Base-by-base conservation (phyloP, 2,329 filamentous ascomycete species). In the Epichloe sp. region DNA sequence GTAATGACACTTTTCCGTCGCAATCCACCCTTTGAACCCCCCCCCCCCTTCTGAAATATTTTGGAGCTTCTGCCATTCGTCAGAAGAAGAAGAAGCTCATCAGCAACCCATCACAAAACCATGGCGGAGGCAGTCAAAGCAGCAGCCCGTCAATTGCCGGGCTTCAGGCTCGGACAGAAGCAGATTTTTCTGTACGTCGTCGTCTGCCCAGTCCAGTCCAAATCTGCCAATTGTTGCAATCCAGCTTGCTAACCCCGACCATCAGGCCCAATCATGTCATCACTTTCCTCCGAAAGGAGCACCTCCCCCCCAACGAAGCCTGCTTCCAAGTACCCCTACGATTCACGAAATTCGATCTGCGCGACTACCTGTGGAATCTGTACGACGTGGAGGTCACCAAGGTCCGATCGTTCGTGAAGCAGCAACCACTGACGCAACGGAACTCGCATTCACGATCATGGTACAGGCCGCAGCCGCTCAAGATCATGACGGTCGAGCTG, bases 401-500 rank as follows among this genome's bases (percentile, higher is more conserved):
- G 57, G 82, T 97, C 55, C 86, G 91, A 55, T 89, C 86, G 49
- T 91, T 63, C 53, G 79, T 97, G 63, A 82, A 86, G 68, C 76
- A 81, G 65, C 79, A 65, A 54, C 68, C 70, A 15, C 76, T 77
- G 52, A 78, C 79, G 37, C 77, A 77, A 52, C 78, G 68, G 59
- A 65, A 65, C 63, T 63, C 63, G 66, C 53, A 56, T 61, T 73
- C 68, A 61, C 75, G 77, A 54, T 75, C 76, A 55, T 82, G 80
- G 74, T 83, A 81, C 67, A 80, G 91, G 23, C 85, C 86, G 26
- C 75, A 78, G 56, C 73, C 82, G 47, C 77, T 83, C 62, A 98
- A 98, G 78, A 86, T 83, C 68, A 98, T 98, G 93, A 95, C 86
- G 42, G 88, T 94, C 44, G 87, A 96, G 74, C 79, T 98, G 72